Evolutionary conservation across 2,329 filamentous ascomycete species (phyloP).

Genomic region (Pseudocercospora cruenta): DNA sequence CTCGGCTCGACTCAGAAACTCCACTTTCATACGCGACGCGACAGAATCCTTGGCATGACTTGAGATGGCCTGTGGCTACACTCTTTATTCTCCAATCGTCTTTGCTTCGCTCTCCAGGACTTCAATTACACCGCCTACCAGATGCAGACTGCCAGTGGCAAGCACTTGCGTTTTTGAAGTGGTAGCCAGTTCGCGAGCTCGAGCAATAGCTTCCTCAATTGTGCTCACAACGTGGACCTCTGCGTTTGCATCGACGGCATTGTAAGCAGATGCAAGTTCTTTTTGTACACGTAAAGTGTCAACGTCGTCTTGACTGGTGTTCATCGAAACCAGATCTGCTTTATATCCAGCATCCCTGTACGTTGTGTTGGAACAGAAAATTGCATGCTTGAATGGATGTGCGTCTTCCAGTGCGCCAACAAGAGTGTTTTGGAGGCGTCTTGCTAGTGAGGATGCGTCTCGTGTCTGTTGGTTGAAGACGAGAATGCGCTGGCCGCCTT

Average conservation of each 20-base stretch:
- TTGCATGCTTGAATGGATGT: constrained; percentile 67
- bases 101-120: constrained; percentile 60
- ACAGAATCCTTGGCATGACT: not conserved
- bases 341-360: constrained; percentile 64
- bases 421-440: constrained; percentile 63
- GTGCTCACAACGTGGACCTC: constrained; percentile 64
- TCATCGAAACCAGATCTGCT: constrained; percentile 66
- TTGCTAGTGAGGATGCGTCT: constrained; percentile 69
- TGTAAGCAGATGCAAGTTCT: constrained; percentile 65
- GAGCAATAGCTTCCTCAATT: constrained; percentile 69
- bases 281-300: constrained; percentile 67
- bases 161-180: constrained; percentile 62
- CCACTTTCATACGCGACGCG: not conserved
- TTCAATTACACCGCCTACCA: constrained; percentile 78
- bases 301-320: constrained; percentile 62
- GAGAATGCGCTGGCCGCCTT: constrained; percentile 57
- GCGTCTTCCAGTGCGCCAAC: constrained; percentile 43
- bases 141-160: constrained; percentile 81
- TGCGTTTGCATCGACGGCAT: constrained; percentile 55
- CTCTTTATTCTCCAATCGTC: not conserved
- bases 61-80: not conserved
- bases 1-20: not conserved
- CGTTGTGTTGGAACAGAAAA: constrained; percentile 81
- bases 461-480: constrained; percentile 94
- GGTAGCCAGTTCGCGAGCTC: constrained; percentile 50